Conservation (phyloP, 1,284 basidiomycete species). For the Chalciporus sp. region DNA sequence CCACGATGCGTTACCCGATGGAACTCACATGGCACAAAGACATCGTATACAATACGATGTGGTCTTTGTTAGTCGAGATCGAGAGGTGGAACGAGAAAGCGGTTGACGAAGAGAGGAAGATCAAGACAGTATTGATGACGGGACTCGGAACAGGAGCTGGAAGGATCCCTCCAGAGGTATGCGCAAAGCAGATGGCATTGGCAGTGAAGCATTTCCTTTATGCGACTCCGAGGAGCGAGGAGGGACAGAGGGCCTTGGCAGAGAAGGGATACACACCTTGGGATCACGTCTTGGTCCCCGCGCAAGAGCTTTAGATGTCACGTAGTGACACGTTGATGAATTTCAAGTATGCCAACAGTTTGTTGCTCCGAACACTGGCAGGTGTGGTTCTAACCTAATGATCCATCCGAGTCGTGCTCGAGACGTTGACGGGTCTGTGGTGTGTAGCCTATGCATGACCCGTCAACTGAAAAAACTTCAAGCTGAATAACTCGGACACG, state of each 20-base stretch:
- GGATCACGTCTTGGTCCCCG: constrained; percentile 4
- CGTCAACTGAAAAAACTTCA: no score
- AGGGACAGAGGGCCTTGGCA: not conserved
- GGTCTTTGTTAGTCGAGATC: constrained; percentile 27
- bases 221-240: not conserved
- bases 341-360: not conserved
- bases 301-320: not conserved
- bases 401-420: no score
- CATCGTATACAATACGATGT: constrained; percentile 33
- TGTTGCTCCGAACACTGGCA: not conserved
- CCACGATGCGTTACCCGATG: constrained; percentile 29
- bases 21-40: constrained; percentile 27
- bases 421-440: no score
- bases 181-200: constrained; percentile 9
- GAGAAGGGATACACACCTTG: not conserved
- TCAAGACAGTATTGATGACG: not conserved
- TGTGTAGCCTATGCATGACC: no score
- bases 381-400: not conserved
- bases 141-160: not conserved
- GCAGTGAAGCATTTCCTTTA: constrained; percentile 11
- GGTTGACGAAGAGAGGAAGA: not conserved
- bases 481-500: no score
- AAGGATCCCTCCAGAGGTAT: not conserved
- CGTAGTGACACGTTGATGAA: not conserved
- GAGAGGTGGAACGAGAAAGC: constrained; percentile 22